Evolutionary conservation across 2,329 filamentous ascomycete genomes (phyloP), one percentile per base, ranked within the genome.

Genomic region (Colletotrichum sp.): DNA sequence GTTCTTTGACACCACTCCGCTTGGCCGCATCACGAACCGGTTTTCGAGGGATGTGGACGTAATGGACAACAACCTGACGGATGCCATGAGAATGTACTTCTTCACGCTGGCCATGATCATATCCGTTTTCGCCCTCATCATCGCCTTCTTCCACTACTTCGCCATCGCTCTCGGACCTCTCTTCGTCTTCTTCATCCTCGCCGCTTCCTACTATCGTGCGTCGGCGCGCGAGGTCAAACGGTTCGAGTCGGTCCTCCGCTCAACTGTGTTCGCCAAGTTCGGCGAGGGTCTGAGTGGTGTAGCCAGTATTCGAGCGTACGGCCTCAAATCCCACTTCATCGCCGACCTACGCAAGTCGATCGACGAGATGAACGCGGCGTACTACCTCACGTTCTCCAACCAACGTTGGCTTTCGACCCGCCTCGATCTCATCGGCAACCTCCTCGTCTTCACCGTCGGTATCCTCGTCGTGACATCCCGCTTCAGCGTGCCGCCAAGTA

Each of bases 1-100:
- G 6, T 99, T 99, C 87, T 99, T 99, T 86, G 97, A 99, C 81
- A 99, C 97, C 0, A 99, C 97, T 1, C 97, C 97, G 1, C 90
- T 99, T 2, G 97, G 97, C 24, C 94, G 96, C 49, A 98, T 99
- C 83, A 98, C 96, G 26, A 99, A 99, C 84, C 95, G 97, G 18
- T 99, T 99, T 86, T 98, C 95, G 36, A 94, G 96, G 79, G 97
- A 99, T 81, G 95, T 99, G 55, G 95, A 98, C 81, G 95, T 97
- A 72, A 98, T 99, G 95, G 97, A 99, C 86, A 98, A 98, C 84
- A 95, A 93, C 74, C 87, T 98, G 59, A 94, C 94, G 0, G 96
- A 98, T 80, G 94, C 95, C 5, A 95, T 98, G 85, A 92, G 96
- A 78, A 98, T 98, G 93, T 98, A 96, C 87, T 93, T 96, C 80